Percentiles rank a stretch among this genome's conserved stretches.
These are phyloP conservation scores for Irpex sp. DNA, from an alignment of 1,284 basidiomycete genomes.

Conservation along the genomic window DNA sequence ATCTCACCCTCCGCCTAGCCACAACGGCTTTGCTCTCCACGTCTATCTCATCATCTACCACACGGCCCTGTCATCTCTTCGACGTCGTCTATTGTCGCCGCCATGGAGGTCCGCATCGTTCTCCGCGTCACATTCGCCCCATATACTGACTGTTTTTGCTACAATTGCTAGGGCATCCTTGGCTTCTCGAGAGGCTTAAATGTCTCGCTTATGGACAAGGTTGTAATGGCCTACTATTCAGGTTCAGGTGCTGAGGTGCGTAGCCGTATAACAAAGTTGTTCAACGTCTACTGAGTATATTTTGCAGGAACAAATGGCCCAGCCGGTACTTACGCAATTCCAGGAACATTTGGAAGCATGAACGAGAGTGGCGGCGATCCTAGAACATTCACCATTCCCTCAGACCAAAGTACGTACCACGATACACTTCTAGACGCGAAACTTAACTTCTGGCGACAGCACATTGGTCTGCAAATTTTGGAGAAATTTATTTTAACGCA, in stretches of 20 bases:
- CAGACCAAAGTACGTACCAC: slow-evolving; percentile 76
- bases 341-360: slow-evolving; percentile 98
- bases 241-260: slow-evolving; percentile 26
- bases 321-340: slow-evolving; percentile 89
- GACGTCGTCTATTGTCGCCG: slow-evolving; percentile 18
- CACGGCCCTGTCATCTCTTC: slow-evolving; percentile 20
- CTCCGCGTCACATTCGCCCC: not conserved
- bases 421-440: not conserved
- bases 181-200: slow-evolving; percentile 30
- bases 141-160: not conserved
- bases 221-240: slow-evolving; percentile 26
- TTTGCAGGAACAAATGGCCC: slow-evolving; percentile 82
- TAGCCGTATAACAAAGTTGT: slow-evolving; percentile 1
- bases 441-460: slow-evolving; percentile 43
- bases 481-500: slow-evolving; percentile 92
- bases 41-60: slow-evolving; percentile 22
- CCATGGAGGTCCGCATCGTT: slow-evolving; percentile 31
- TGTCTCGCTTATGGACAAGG: slow-evolving; percentile 29
- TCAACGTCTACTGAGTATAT: not conserved
- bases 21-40: slow-evolving; percentile 18
- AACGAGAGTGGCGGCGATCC: slow-evolving; percentile 93
- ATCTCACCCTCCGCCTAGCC: slow-evolving; percentile 38
- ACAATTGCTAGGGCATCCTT: slow-evolving; percentile 23
- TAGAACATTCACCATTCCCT: slow-evolving; percentile 80
- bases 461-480: slow-evolving; percentile 90